Evolutionary conservation across 495 filamentous ascomycete species (phyloP).

Genomic region (Filosporella fistucella): DNA sequence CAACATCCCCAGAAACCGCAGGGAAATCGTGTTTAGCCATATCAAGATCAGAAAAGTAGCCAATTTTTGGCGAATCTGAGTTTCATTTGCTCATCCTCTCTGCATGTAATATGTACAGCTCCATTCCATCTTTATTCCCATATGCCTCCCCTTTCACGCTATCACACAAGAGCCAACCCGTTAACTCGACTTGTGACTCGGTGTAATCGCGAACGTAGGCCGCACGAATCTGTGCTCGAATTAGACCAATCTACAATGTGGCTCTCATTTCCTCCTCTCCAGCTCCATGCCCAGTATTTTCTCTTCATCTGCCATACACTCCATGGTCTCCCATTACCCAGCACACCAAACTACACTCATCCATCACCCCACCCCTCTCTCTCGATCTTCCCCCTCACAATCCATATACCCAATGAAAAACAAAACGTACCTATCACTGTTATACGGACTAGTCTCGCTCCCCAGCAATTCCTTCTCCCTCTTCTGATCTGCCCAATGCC

Average conservation of each 20-base stretch:
- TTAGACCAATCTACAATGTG: too few relatives aligned
- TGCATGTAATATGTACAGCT: constrained; percentile 10
- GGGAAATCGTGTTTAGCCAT: too few relatives aligned
- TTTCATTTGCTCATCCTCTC: not conserved
- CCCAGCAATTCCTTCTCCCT: constrained; percentile 88
- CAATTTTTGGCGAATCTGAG: not conserved
- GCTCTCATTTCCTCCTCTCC: too few relatives aligned
- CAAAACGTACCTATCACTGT: constrained; percentile 73
- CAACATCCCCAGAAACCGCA: too few relatives aligned
- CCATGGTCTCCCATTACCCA: not conserved
- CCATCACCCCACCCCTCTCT: too few relatives aligned
- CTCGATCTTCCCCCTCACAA: not conserved
- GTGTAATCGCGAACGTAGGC: constrained; percentile 63
- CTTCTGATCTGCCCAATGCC: constrained; percentile 78
- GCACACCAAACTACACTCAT: too few relatives aligned
- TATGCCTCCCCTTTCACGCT: not conserved
- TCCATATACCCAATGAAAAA: constrained; percentile 6
- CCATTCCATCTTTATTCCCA: not conserved
- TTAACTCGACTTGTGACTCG: constrained; percentile 29
- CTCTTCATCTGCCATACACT: too few relatives aligned
- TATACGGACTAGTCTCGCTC: constrained; percentile 71
- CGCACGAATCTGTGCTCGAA: constrained; percentile 55
- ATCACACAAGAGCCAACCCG: not conserved
- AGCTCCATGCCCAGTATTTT: not conserved
- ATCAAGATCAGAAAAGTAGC: too few relatives aligned